Evolutionary conservation across 2,329 filamentous ascomycete species (phyloP), one percentile per base, ranked within the genome.

Genomic region (Aspergillus sp.): DNA sequence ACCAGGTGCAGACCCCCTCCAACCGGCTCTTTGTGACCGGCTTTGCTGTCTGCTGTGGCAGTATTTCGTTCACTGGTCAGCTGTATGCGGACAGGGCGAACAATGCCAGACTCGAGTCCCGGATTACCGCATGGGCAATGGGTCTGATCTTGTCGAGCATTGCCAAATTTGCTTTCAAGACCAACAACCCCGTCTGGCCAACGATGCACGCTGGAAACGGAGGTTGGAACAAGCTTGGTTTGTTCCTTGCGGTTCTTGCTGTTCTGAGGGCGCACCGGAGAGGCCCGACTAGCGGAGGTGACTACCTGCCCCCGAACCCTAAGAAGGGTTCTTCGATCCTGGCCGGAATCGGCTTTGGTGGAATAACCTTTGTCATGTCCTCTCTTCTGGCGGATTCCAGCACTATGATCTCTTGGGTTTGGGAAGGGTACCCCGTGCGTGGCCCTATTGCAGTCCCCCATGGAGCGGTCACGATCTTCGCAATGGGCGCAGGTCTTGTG

Each of bases 341-440:
- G 49, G 87, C 92, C 31, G 90, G 88, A 10, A 77, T 95, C 52
- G 92, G 95, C 60, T 77, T 98, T 57, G 92, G 86, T 24, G 94
- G 92, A 31, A 77, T 97, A 7, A 84, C 97, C 71, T 99, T 99
- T 70, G 91, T 85, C 5, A 83, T 98, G 71, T 95, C 98, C 73
- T 97, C 93, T 1, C 82, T 99, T 10, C 84, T 99, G 11, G 97
- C 95, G 0, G 95, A 99, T 73, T 96, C 93, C 0, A 98, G 95
- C 80, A 99, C 95, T 56, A 98, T 99, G 92, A 97, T 98, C 59
- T 84, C 93, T 16, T 99, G 95, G 95, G 92, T 92, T 2, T 99
- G 95, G 95, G 92, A 97, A 68, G 95, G 95, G 6, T 99, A 90
- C 69, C 95, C 95, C 14, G 86, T 98, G 46, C 87, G 90, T 53